phyloP scores from a whole-genome alignment of 2,329 filamentous ascomycete species.

The Xylaria sp. region DNA sequence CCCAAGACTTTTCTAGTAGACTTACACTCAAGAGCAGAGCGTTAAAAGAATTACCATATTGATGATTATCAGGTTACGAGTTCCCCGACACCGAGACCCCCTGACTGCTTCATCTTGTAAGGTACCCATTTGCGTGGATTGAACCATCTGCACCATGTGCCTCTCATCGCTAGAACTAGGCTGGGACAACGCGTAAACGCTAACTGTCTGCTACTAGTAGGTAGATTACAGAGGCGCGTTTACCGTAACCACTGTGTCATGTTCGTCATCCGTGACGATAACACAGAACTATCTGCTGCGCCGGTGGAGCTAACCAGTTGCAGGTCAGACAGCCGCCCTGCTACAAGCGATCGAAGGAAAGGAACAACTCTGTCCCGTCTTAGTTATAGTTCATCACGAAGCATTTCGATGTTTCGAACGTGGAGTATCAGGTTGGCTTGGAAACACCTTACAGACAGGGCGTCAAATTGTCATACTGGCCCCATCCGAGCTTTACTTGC shows the following conservation, averaged over 20 bases:
- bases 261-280: not conserved
- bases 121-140: not conserved
- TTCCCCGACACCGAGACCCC: slow-evolving; percentile 7
- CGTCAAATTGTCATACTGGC: slow-evolving; percentile 1
- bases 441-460: not conserved
- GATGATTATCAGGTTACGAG: slow-evolving; percentile 16
- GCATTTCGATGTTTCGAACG: slow-evolving; percentile 3
- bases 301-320: not conserved
- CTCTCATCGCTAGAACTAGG: not conserved
- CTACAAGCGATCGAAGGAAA: not conserved
- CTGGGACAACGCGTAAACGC: not conserved
- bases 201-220: not conserved
- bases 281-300: not conserved
- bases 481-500: not conserved
- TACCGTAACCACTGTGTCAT: not conserved
- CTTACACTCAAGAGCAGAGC: not conserved
- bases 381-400: not conserved
- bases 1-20: not conserved
- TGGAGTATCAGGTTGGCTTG: not conserved
- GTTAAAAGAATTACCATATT: not conserved
- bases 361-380: slow-evolving; percentile 4
- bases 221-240: not conserved
- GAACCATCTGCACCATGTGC: slow-evolving; percentile 2
- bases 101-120: not conserved
- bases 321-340: not conserved